phyloP scores from a whole-genome alignment of 768 basidiomycete genomes.

The Lepiota brunneoincarnata region DNA sequence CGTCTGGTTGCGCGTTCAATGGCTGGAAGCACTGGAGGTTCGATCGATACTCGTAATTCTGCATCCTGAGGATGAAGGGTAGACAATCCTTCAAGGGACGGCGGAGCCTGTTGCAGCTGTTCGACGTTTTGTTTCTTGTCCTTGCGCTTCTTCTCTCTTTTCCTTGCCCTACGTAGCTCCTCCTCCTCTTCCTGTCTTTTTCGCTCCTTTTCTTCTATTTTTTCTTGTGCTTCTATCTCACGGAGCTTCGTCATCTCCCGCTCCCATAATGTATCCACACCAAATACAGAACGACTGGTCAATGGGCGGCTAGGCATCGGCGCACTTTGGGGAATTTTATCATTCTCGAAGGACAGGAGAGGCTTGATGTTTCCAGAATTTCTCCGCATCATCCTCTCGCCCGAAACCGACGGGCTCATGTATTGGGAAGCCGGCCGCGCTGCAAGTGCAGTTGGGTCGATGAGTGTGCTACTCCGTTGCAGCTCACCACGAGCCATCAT shows the following conservation, averaged over 20 bases:
- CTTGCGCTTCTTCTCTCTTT: slow-evolving; percentile 49
- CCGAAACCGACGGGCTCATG: slow-evolving; percentile 38
- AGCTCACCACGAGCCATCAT: slow-evolving; percentile 79
- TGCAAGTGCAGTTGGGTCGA: slow-evolving; percentile 65
- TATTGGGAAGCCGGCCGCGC: slow-evolving; percentile 44
- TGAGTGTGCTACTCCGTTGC: slow-evolving; percentile 62
- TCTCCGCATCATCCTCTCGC: slow-evolving; percentile 38
- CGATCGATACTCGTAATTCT: slow-evolving; percentile 30
- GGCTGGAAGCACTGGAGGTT: slow-evolving; percentile 44
- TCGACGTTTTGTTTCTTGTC: slow-evolving; percentile 23
- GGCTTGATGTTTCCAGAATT: slow-evolving; percentile 58
- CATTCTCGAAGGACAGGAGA: slow-evolving; percentile 63
- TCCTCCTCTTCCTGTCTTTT: slow-evolving; percentile 44
- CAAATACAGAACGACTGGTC: slow-evolving; percentile 78
- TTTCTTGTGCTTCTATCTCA: slow-evolving; percentile 72
- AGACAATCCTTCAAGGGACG: neutral
- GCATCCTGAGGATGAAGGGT: slow-evolving; percentile 17
- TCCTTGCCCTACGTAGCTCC: slow-evolving; percentile 41
- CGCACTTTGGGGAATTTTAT: slow-evolving; percentile 29
- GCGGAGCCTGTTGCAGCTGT: slow-evolving; percentile 9
- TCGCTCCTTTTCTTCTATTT: slow-evolving; percentile 50
- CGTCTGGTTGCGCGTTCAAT: slow-evolving; percentile 37
- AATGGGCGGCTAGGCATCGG: slow-evolving; percentile 27
- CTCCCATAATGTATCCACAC: slow-evolving; percentile 92
- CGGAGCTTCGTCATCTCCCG: slow-evolving; percentile 79